Evolutionary conservation across 2,329 filamentous ascomycete species (phyloP).

Genomic region (Sclerotinia glacialis): DNA sequence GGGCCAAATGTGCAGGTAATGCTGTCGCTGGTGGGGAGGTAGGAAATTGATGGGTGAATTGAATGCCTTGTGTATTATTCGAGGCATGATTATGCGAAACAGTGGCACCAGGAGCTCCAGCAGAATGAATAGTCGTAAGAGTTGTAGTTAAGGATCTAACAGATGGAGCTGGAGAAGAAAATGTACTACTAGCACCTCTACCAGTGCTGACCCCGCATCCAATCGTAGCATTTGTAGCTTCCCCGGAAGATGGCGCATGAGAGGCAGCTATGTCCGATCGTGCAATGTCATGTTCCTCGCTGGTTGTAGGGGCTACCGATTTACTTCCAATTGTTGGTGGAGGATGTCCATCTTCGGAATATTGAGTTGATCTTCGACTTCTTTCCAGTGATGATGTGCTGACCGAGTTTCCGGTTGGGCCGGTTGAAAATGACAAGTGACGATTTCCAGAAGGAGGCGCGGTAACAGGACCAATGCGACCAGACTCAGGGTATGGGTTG

Average conservation of each 20-base stretch:
- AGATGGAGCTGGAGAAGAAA: constrained; percentile 78
- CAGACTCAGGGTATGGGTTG: constrained; percentile 90
- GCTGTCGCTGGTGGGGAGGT: constrained; percentile 65
- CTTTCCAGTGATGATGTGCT: constrained; percentile 54
- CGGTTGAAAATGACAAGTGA: constrained; percentile 57
- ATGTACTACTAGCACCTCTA: constrained; percentile 71
- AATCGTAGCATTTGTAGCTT: constrained; percentile 71
- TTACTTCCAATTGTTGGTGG: constrained; percentile 62
- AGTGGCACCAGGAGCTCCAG: constrained; percentile 51
- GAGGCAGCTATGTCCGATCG: constrained; percentile 74
- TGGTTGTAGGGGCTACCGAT: constrained; percentile 59
- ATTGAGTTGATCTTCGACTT: constrained; percentile 59
- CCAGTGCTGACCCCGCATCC: constrained; percentile 64
- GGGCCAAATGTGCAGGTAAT: constrained; percentile 67
- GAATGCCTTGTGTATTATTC: constrained; percentile 44
- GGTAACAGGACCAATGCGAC: constrained; percentile 46
- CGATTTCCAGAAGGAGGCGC: constrained; percentile 40
- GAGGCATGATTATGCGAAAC: constrained; percentile 43
- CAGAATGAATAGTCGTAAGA: constrained; percentile 80
- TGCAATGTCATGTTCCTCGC: constrained; percentile 65
- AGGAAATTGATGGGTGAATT: constrained; percentile 65
- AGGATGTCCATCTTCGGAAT: constrained; percentile 59
- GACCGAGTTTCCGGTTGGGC: constrained; percentile 47
- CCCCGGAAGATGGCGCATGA: constrained; percentile 61
- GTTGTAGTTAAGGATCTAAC: constrained; percentile 79